Evolutionary conservation across 495 filamentous ascomycete genomes (phyloP).

Genomic region (Talaromyces liani): DNA sequence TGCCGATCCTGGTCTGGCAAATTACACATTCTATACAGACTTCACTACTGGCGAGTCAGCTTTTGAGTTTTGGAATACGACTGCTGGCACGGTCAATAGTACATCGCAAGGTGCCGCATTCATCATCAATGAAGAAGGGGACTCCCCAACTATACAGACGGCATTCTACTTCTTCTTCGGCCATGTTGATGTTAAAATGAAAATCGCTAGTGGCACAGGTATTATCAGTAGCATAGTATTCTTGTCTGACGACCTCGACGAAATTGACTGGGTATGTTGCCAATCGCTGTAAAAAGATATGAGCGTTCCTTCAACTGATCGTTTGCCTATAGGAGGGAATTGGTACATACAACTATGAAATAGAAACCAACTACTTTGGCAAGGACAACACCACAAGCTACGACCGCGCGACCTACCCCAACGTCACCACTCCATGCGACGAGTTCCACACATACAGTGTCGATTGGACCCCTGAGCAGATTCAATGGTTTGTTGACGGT

Average conservation of each 20-base stretch:
- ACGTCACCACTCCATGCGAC: conserved; percentile 51
- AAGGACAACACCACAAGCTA: conserved; percentile 70
- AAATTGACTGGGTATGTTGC: conserved; percentile 68
- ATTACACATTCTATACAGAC: conserved; percentile 66
- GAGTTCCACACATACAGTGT: conserved; percentile 69
- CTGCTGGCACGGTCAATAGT: conserved; percentile 56
- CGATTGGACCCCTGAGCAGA: conserved; percentile 67
- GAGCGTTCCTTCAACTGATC: not conserved
- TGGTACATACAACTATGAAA: conserved; percentile 45
- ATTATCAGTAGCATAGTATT: conserved; percentile 75
- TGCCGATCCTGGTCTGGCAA: conserved; percentile 70
- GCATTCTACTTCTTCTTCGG: conserved; percentile 75
- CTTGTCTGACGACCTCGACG: conserved; percentile 75
- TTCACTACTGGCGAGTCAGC: conserved; percentile 59
- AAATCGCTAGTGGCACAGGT: conserved; percentile 56
- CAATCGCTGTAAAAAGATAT: not conserved
- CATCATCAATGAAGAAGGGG: conserved; percentile 53
- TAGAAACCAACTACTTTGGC: conserved; percentile 83
- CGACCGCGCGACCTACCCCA: conserved; percentile 53
- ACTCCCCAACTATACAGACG: conserved; percentile 56
- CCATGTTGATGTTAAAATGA: conserved; percentile 56
- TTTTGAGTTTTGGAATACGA: conserved; percentile 56
- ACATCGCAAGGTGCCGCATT: conserved; percentile 53
- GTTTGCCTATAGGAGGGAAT: conserved; percentile 43
- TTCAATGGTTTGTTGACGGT: conserved; percentile 73